Percentiles rank a stretch among this genome's conserved stretches.
Evolutionary conservation across 306 rosid genomes (phyloP).

Genomic region (Carpinus viminea): DNA sequence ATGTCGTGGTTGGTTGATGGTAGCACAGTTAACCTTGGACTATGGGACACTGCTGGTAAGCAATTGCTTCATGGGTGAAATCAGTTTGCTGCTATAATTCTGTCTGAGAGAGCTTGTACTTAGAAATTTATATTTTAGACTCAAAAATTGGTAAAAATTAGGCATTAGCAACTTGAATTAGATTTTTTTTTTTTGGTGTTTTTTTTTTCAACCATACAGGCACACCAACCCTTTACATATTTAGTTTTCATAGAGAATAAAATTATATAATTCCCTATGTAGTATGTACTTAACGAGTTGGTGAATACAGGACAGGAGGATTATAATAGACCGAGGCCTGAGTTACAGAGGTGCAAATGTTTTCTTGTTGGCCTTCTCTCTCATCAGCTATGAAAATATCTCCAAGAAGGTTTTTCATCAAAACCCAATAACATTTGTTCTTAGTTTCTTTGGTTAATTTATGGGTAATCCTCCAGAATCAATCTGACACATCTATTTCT

Average conservation of each 20-base stretch:
- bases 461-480: background rate
- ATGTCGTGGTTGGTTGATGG: conserved; percentile 97
- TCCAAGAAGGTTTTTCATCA: conserved; percentile 65
- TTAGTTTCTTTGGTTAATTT: background rate
- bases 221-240: too few relatives aligned
- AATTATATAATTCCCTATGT: background rate
- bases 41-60: conserved; percentile 95
- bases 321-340: conserved; percentile 55
- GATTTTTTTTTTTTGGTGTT: too few relatives aligned
- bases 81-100: background rate
- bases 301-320: conserved; percentile 75
- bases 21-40: conserved; percentile 80
- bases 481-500: background rate
- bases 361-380: conserved; percentile 88
- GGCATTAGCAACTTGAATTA: too few relatives aligned
- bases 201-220: too few relatives aligned
- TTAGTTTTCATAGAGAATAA: too few relatives aligned
- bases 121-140: too few relatives aligned
- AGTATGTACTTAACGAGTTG: conserved; percentile 13
- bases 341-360: conserved; percentile 25
- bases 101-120: too few relatives aligned
- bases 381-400: conserved; percentile 87
- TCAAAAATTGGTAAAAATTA: too few relatives aligned
- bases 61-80: conserved; percentile 1
- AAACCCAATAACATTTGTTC: background rate